Evolutionary conservation across 441 rosid genomes (phyloP).

Genomic region (Corymbia calophylla): DNA sequence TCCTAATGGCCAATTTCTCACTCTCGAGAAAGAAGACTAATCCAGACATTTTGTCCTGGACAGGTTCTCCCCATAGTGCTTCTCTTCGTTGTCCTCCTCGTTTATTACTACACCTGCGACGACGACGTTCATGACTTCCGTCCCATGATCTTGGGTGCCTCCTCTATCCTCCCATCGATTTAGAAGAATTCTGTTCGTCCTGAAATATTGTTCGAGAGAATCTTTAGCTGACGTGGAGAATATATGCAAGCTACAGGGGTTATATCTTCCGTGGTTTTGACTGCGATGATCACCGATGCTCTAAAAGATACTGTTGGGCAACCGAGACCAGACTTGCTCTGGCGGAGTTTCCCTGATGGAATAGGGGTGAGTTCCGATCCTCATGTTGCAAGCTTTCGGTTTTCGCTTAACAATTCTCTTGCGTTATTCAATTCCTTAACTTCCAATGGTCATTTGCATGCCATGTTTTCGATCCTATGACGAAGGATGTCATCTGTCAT

Average conservation of each 20-base stretch:
- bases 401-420: neutral
- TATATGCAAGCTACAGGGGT: constrained; percentile 36
- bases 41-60: neutral
- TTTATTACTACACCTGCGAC: constrained; percentile 48
- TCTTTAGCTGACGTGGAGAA: neutral
- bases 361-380: constrained; percentile 1
- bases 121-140: constrained; percentile 72
- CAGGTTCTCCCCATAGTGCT: constrained; percentile 54
- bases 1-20: neutral
- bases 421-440: neutral
- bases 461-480: too few species aligned
- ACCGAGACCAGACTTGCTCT: too few species aligned
- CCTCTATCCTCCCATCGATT: neutral
- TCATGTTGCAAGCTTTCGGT: neutral
- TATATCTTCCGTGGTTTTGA: constrained; percentile 53
- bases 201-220: neutral
- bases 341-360: too few species aligned
- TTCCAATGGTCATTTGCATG: too few species aligned
- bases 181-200: neutral
- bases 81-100: constrained; percentile 39
- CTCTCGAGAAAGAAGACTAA: neutral
- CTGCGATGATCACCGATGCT: constrained; percentile 81
- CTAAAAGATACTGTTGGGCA: too few species aligned
- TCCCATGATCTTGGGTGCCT: constrained; percentile 62
- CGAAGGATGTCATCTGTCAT: too few species aligned